These are phyloP conservation scores for Claviceps paspali DNA, from an alignment of 2,329 filamentous ascomycete species.

Conservation along the genomic window DNA sequence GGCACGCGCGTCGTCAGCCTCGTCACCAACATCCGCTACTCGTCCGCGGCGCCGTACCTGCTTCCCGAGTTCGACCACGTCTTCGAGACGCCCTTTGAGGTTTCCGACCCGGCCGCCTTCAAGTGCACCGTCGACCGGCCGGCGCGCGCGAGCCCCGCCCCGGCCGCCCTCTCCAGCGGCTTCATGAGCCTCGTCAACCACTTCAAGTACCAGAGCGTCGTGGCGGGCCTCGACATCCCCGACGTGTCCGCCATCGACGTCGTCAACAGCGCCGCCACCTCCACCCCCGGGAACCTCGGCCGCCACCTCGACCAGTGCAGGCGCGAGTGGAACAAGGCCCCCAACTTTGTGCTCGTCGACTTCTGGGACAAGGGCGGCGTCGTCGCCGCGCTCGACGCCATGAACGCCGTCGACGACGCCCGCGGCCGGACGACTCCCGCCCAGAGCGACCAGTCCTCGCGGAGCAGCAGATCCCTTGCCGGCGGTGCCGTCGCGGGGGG, in stretches of 20 bases:
- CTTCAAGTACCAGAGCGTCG: slow-evolving; percentile 49
- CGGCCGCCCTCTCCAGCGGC: slow-evolving; percentile 38
- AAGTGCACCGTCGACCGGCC: slow-evolving; percentile 59
- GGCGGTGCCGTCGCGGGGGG: too few relatives aligned
- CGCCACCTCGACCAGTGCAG: slow-evolving; percentile 38
- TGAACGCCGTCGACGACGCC: slow-evolving; percentile 40
- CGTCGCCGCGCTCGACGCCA: slow-evolving; percentile 49
- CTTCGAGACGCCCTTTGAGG: slow-evolving; percentile 60
- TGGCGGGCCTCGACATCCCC: slow-evolving; percentile 43
- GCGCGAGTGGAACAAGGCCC: slow-evolving; percentile 42
- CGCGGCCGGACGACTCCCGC: slow-evolving; percentile 17
- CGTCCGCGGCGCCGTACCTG: slow-evolving; percentile 36
- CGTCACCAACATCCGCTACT: slow-evolving; percentile 37
- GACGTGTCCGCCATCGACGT: slow-evolving; percentile 42
- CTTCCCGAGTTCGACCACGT: slow-evolving; percentile 49
- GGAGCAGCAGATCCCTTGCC: too few relatives aligned
- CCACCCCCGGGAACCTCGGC: slow-evolving; percentile 36
- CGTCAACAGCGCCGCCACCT: slow-evolving; percentile 49
- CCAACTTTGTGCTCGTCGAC: slow-evolving; percentile 66
- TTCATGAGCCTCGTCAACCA: slow-evolving; percentile 66
- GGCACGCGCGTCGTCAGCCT: slow-evolving; percentile 55
- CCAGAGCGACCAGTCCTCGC: too few relatives aligned
- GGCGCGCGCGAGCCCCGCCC: slow-evolving; percentile 28
- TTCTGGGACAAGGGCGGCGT: slow-evolving; percentile 62
- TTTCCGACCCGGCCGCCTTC: slow-evolving; percentile 47